Base-by-base conservation (phyloP, 1,284 basidiomycete species). In the Clitocybe nebularis region DNA sequence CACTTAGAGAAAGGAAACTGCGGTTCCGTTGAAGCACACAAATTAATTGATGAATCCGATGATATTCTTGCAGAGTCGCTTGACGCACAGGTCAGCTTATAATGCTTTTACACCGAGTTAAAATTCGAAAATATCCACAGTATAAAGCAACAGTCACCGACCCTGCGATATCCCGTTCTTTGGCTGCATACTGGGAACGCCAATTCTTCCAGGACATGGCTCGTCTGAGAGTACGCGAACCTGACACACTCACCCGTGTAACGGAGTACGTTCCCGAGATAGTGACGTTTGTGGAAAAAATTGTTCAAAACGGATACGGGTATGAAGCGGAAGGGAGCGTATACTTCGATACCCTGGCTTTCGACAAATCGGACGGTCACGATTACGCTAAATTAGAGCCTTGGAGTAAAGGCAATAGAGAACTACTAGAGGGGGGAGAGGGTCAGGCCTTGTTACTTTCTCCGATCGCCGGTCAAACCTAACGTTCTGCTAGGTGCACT, bases 181-280 rank as follows among this genome's bases (percentile, higher is more conserved):
- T 96, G 3, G 86, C 96, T 1, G 78, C 89, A 6, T 84, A 85
- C 61, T 98, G 94, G 94, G 96, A 99, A 66, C 71, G 68, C 21
- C 77, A 81, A 41, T 99, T 92, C 70, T 95, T 97, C 69, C 72
- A 84, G 33, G 94, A 98, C 60, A 99, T 99, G 96, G 71, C 72
- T 22, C 81, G 85, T 10, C 75, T 99, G 20, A 81, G 80, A 48
- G 89, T 99, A 39, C 82, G 88, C 45, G 81, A 85, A 23, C 94
- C 96, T 11, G 92, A 94, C 61, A 92, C 83, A 1, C 68, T 98
- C 43, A 99, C 96, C 2, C 84, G 96, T 28, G 96, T 99, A 10
- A 95, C 93, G 11, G 96, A 99, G 64, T 99, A 93, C 64, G 87
- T 99, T 9, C 91, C 93, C 5, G 94, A 99, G 66, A 93, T 98